Conservation (phyloP, 495 filamentous ascomycete genomes). For the Evansstolkia leycettana region DNA sequence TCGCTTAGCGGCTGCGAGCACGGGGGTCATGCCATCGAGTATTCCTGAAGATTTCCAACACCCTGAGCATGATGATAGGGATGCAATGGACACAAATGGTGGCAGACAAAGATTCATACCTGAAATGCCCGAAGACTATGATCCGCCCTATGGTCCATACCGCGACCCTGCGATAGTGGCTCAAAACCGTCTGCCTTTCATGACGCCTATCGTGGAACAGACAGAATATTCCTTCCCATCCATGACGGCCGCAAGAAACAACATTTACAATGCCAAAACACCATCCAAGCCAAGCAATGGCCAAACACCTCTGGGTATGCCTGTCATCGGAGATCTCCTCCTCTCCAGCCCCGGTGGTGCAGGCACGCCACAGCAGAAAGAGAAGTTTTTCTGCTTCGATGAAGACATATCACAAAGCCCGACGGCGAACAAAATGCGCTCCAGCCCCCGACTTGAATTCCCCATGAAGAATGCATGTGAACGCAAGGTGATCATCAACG, state of each 20-base stretch:
- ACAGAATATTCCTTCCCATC: slow-evolving; percentile 75
- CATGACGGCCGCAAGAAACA: slow-evolving; percentile 42
- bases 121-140: slow-evolving; percentile 76
- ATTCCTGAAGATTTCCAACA: neutral
- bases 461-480: slow-evolving; percentile 11
- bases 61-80: neutral
- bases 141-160: slow-evolving; percentile 60
- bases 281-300: slow-evolving; percentile 43
- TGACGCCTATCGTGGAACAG: slow-evolving; percentile 95
- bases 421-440: slow-evolving; percentile 33
- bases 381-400: slow-evolving; percentile 19
- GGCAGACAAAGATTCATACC: slow-evolving; percentile 43
- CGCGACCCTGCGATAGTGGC: slow-evolving; percentile 62
- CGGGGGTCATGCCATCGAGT: neutral
- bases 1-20: slow-evolving; percentile 8
- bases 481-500: slow-evolving; percentile 59
- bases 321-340: slow-evolving; percentile 25
- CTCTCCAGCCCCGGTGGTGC: slow-evolving; percentile 18
- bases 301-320: slow-evolving; percentile 14
- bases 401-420: slow-evolving; percentile 30
- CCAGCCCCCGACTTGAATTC: slow-evolving; percentile 7
- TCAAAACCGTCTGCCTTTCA: slow-evolving; percentile 86
- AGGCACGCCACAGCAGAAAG: slow-evolving; percentile 17
- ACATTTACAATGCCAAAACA: slow-evolving; percentile 55
- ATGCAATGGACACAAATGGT: too few relatives aligned